Evolutionary conservation across 805 yeast species (phyloP), one percentile per base, ranked within the genome.

Genomic region (Pichia cabralensis): DNA sequence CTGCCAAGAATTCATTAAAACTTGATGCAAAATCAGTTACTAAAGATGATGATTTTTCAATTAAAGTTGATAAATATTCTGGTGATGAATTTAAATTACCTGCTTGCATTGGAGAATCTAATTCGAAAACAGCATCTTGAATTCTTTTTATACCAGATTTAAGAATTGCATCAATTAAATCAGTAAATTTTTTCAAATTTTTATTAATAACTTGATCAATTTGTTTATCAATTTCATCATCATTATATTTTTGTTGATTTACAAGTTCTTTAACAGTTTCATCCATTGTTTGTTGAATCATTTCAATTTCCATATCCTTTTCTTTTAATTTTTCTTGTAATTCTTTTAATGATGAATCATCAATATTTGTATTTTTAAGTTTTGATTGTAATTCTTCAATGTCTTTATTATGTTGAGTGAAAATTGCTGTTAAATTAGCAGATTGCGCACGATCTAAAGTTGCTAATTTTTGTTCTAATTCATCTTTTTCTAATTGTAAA

Each of bases 21-120:
- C 78, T 73, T 18, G 76, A 71, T 5, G 94, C 81, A 55, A 86
- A 83, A 26, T 80, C 88, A 6, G 88, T 82, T 0, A 88, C 85
- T 12, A 71, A 61, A 26, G 75, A 71, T 0, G 84, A 71, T 14
- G 80, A 69, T 43, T 76, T 70, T 50, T 86, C 95, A 42, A 78
- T 62, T 26, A 82, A 61, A 0, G 89, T 76, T 23, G 77, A 60
- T 16, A 80, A 56, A 46, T 72, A 78, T 43, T 71, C 76, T 3
- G 89, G 82, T 0, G 89, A 71, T 2, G 92, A 67, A 52, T 76
- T 76, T 44, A 76, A 74, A 51, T 81, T 82, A 36, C 92, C 92
- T 4, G 85, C 83, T 55, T 80, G 84, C 73, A 80, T 72, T 21
- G 92, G 83, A 5, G 88, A 78, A 36, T 75, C 78, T 41, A 83